Evolutionary conservation across 441 rosid genomes (phyloP), one percentile per base, ranked within the genome.

Genomic region (Euphorbia schlechtendalii): DNA sequence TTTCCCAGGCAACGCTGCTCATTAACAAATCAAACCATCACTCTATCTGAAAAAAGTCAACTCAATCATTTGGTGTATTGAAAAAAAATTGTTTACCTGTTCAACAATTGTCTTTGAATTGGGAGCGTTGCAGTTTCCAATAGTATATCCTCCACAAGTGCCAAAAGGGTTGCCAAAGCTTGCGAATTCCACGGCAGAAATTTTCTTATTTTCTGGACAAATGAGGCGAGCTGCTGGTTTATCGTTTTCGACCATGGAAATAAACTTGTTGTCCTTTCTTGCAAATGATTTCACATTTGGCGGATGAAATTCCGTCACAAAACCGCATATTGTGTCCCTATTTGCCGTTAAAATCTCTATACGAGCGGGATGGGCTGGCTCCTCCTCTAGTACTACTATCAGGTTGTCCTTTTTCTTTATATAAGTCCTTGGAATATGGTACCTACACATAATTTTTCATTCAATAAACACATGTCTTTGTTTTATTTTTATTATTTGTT

Each of bases 361-460:
- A 18, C 74, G 67, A 9, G 65, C 76, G 8, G 84, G 84, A 32
- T 54, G 71, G 12, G 80, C 75, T 7, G 67, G 73, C 32, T 84
- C 85, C 69, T 88, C 95, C 24, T 86, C 89, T 52, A 88, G 46
- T 20, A 88, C 67, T 10, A 84, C 84, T 24, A 88, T 65, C 14
- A 88, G 69, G 61, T 88, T 88, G 27, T 80, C 51, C 32, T 30
- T 70, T 24, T 83, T 74, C 80, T 81, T 81, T 12, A 88, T 11
- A 79, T 40, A 86, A 8, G 86, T 67, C 71, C 88, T 80, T 30
- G 95, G 95, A 65, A 88, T 76, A 56, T 86, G 95, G 72, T 84
- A 88, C 80, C 93, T 86, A 76, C 20, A 36, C 30, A 8, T 30
- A 27, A 27, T 30, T n/a, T 17, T 36, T 36, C 8, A 36, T 36